Conservation (phyloP, 2,329 filamentous ascomycete species). For the Trichoderma afroharzianum region DNA sequence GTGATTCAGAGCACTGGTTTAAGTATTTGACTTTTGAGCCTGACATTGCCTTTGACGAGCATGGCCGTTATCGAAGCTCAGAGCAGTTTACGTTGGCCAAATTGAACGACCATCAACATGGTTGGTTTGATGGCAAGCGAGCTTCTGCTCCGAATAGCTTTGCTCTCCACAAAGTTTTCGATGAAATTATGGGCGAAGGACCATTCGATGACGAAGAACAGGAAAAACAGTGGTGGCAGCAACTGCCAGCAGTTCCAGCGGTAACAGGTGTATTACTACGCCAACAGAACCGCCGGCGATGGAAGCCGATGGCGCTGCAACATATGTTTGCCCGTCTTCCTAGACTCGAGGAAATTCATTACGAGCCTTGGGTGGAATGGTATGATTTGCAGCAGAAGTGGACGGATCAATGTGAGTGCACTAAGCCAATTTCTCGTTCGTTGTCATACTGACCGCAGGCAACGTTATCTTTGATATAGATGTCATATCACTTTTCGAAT, state of each 20-base stretch:
- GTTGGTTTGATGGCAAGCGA: background rate
- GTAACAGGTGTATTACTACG: slow-evolving; percentile 33
- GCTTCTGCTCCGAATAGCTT: background rate
- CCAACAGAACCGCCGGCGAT: slow-evolving; percentile 33
- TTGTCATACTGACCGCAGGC: background rate
- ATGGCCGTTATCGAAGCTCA: background rate
- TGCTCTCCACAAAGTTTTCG: background rate
- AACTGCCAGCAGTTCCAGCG: slow-evolving; percentile 26
- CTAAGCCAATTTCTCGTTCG: background rate
- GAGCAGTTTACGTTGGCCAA: background rate
- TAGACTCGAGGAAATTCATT: slow-evolving; percentile 33
- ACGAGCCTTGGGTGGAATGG: slow-evolving; percentile 35
- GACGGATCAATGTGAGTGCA: background rate
- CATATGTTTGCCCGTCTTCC: slow-evolving; percentile 31
- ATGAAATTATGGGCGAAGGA: background rate
- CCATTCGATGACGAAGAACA: slow-evolving; percentile 16
- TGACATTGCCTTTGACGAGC: background rate
- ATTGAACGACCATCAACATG: background rate
- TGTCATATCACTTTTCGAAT: background rate
- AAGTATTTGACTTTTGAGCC: slow-evolving; percentile 25
- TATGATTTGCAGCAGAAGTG: background rate
- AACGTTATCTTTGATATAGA: background rate
- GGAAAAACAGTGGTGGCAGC: background rate
- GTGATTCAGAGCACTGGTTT: slow-evolving; percentile 30
- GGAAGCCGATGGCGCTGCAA: slow-evolving; percentile 26